Evolutionary conservation across 176 grass and related monocot species (phyloP).

Genomic region (Avena eriantha): DNA sequence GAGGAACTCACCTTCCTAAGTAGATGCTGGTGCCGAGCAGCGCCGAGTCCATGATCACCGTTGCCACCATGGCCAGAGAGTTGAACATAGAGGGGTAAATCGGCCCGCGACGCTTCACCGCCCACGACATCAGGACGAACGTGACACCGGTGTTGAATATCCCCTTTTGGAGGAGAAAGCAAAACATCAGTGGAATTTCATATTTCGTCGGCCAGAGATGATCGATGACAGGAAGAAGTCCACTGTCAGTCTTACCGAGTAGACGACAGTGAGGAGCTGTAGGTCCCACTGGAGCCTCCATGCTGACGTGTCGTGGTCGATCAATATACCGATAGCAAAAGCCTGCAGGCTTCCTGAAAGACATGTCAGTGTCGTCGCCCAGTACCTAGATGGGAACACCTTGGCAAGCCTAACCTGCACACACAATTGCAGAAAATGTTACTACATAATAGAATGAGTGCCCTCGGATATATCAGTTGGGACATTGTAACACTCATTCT

Average conservation of each 20-base stretch:
- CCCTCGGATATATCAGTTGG: background rate
- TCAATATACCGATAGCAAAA: constrained; percentile 9
- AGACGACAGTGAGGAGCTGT: constrained; percentile 47
- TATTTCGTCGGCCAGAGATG: background rate
- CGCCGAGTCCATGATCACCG: constrained; percentile 4
- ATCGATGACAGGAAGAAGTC: background rate
- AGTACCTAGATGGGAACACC: constrained; percentile 48
- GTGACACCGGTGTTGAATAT: constrained; percentile 17
- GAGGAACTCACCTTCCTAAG: constrained; percentile 36
- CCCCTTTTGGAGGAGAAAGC: background rate
- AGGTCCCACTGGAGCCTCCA: constrained; percentile 53
- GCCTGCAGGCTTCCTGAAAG: constrained; percentile 41
- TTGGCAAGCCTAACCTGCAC: constrained; percentile 41
- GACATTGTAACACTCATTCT: background rate
- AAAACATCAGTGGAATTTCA: background rate
- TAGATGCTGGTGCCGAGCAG: constrained; percentile 40
- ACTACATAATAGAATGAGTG: background rate
- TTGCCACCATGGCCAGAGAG: constrained; percentile 33
- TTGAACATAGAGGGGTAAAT: constrained; percentile 51
- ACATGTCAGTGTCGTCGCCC: constrained; percentile 45
- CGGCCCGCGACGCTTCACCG: constrained; percentile 7
- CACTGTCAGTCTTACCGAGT: constrained; percentile 36
- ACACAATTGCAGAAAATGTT: background rate
- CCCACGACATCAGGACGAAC: constrained; percentile 43
- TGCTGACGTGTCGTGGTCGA: constrained; percentile 15